These are phyloP conservation scores for Mortierella sp. DNA, from an alignment of 371 early-diverging fungal species.

Conservation along the genomic window DNA sequence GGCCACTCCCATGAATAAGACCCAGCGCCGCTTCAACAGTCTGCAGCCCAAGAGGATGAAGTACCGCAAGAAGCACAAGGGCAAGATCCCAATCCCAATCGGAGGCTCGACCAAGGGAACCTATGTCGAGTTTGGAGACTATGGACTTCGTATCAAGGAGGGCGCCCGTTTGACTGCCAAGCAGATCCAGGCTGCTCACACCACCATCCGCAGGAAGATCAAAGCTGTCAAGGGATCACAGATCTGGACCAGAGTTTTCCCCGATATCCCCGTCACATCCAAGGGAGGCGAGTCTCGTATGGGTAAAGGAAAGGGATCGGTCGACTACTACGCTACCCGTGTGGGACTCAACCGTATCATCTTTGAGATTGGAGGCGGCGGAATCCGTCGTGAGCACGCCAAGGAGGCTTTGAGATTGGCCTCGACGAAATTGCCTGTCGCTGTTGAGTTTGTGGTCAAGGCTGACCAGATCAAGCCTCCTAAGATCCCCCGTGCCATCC, in stretches of 20 bases:
- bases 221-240: constrained; percentile 90
- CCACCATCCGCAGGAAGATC: constrained; percentile 82
- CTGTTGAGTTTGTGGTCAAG: constrained; percentile 77
- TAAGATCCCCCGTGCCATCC: constrained; percentile 43
- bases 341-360: constrained; percentile 90
- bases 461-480: constrained; percentile 67
- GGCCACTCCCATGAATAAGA: constrained; percentile 48
- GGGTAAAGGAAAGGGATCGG: constrained; percentile 98
- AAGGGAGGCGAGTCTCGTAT: constrained; percentile 96
- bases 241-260: constrained; percentile 92
- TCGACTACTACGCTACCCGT: constrained; percentile 94
- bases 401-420: constrained; percentile 84
- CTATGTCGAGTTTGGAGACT: constrained; percentile 90
- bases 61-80: constrained; percentile 92
- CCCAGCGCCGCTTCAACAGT: constrained; percentile 67
- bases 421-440: constrained; percentile 80
- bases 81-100: constrained; percentile 84
- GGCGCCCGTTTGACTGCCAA: constrained; percentile 87
- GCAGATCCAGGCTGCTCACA: constrained; percentile 87
- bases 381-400: constrained; percentile 83
- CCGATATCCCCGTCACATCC: constrained; percentile 92
- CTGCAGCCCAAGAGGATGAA: constrained; percentile 86
- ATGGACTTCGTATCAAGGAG: constrained; percentile 88
- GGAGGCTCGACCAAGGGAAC: constrained; percentile 92
- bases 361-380: constrained; percentile 87